Percentiles rank a stretch among this genome's conserved stretches.
phyloP scores from a whole-genome alignment of 345 rosid genomes.

The Camelina laxa region DNA sequence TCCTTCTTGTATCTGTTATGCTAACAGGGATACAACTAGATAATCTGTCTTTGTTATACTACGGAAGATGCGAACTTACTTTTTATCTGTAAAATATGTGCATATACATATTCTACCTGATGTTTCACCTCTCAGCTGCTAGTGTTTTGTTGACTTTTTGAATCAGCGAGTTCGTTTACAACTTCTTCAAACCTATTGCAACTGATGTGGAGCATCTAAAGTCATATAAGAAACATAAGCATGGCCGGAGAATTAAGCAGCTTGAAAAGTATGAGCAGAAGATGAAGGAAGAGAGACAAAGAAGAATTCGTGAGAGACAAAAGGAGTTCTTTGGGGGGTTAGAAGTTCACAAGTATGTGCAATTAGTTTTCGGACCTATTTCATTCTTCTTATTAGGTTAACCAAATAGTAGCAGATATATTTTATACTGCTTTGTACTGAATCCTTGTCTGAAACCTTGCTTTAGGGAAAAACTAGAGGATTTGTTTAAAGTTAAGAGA shows the following conservation, averaged over 20 bases:
- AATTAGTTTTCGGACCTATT: slow-evolving; percentile 8
- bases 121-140: slow-evolving; percentile 16
- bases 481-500: slow-evolving; percentile 77
- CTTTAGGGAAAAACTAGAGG: slow-evolving; percentile 84
- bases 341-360: slow-evolving; percentile 83
- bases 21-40: not conserved
- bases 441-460: slow-evolving; percentile 30
- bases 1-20: not conserved
- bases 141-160: slow-evolving; percentile 28
- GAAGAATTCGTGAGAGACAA: slow-evolving; percentile 94
- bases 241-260: slow-evolving; percentile 90
- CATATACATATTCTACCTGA: not conserved
- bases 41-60: not conserved
- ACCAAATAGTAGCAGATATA: slow-evolving; percentile 5
- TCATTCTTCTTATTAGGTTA: not conserved
- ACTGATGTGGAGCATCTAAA: slow-evolving; percentile 74
- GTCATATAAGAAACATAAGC: slow-evolving; percentile 83
- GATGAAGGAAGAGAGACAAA: slow-evolving; percentile 94
- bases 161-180: slow-evolving; percentile 74
- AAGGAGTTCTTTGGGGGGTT: slow-evolving; percentile 91
- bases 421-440: not conserved
- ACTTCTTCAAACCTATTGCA: slow-evolving; percentile 78
- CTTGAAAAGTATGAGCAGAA: slow-evolving; percentile 84
- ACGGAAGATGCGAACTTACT: not conserved
- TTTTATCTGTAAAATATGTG: slow-evolving; percentile 7